A percentile compares a stretch with the other conserved stretches of the same genome.
phyloP scores from a whole-genome alignment of 345 rosid genomes.

The Populus simonii region DNA sequence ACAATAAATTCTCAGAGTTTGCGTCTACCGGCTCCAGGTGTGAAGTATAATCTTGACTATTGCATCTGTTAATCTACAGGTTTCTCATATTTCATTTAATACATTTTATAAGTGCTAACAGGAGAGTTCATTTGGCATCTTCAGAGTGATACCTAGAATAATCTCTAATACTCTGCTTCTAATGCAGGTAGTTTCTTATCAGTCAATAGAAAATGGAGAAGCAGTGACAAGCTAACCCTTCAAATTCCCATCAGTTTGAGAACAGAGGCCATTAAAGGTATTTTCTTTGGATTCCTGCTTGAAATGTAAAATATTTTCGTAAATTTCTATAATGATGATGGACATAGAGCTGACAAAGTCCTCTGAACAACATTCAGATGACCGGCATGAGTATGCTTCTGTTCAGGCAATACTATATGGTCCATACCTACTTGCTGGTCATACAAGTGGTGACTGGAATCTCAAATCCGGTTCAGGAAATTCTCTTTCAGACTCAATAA shows the following conservation, averaged over 20 bases:
- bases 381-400: conserved; percentile 61
- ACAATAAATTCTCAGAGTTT: conserved; percentile 50
- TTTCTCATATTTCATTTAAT: background rate
- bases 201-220: conserved; percentile 50
- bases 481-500: conserved; percentile 53
- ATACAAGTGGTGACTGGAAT: conserved; percentile 66
- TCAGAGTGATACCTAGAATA: background rate
- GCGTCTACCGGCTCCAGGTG: conserved; percentile 65
- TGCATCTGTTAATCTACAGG: background rate
- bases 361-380: conserved; percentile 47
- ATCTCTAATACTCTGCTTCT: background rate
- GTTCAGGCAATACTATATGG: conserved; percentile 85
- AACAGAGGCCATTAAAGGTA: conserved; percentile 78
- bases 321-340: background rate
- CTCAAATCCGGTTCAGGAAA: conserved; percentile 39
- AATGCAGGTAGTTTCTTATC: conserved; percentile 60
- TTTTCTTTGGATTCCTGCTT: background rate
- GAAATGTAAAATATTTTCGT: background rate
- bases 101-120: background rate
- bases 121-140: background rate
- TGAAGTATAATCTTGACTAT: conserved; percentile 1
- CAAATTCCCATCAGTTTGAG: conserved; percentile 56
- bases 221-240: conserved; percentile 51
- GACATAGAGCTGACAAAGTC: background rate
- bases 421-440: conserved; percentile 77